Percentiles rank a stretch among this genome's conserved stretches.
Evolutionary conservation across 345 rosid genomes (phyloP).

Genomic region (Eutrema heterophyllum): DNA sequence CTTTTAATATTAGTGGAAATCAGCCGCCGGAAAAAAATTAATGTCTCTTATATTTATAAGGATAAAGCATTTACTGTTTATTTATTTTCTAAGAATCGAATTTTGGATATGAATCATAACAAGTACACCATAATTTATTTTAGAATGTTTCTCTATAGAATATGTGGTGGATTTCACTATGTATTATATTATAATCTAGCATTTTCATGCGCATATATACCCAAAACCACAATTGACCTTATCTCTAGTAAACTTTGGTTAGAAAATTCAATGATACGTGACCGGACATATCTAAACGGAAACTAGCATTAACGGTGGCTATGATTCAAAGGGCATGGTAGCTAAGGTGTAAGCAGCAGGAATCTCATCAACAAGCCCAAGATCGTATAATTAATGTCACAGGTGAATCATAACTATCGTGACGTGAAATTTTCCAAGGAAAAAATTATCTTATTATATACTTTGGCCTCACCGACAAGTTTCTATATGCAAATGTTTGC

Average conservation of each 20-base stretch:
- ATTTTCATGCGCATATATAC: no score
- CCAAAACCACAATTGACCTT: neutral
- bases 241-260: neutral
- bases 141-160: neutral
- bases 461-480: slow-evolving; percentile 13
- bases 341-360: neutral
- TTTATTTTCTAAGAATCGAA: neutral
- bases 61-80: neutral
- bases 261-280: neutral
- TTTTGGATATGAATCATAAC: neutral
- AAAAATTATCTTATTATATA: neutral
- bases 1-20: neutral
- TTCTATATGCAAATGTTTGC: neutral
- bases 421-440: neutral
- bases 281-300: neutral
- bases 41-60: neutral
- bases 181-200: neutral
- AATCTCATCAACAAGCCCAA: slow-evolving; percentile 6
- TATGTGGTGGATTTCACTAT: neutral
- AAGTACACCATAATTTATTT: neutral
- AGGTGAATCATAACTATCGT: neutral
- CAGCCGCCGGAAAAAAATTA: neutral
- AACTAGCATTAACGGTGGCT: neutral
- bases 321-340: neutral
- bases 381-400: neutral